Base-by-base conservation (phyloP, 1,284 basidiomycete species). In the Ceratobasidium sp. region DNA sequence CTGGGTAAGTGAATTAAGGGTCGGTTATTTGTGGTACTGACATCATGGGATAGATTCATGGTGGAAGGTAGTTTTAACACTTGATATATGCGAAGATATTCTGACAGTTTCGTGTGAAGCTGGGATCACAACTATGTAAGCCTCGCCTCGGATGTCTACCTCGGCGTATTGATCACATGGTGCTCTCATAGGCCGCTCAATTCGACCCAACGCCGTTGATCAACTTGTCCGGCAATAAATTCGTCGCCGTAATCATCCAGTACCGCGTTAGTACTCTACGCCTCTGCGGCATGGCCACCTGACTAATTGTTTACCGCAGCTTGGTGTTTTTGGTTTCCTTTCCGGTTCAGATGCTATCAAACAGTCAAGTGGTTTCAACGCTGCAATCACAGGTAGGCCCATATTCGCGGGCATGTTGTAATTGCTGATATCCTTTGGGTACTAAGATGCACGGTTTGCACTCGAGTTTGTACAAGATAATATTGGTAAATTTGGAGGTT, bases 161-260 rank as follows among this genome's bases (percentile, higher is more conserved):
- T 41, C 11, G 4, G 36, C 11, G 36, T 6, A 19, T 36, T 33
- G 17, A 36, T 5, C 24, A 22, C 15, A 54, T n/a, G 22, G 1
- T 1, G 24, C 24, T 51, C n/a, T n/a, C n/a, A 27, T 19, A 67
- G 64, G 64, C 64, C 22, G 22, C 17, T 15, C 64, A 67, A 54
- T 67, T 67, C 51, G 64, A 67, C 24, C 64, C 64, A 54, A 67
- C 64, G 14, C 64, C 64, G 15, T 33, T 67, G 9, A 67, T 67
- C 29, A 67, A 67, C 24, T 33, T 67, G 8, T 67, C 64, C 2
- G 51, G 51, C 19, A 67, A 67, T 33, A 67, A 36, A 41, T 67
- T 67, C 33, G 48, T 67, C 22, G 64, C 64, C 9, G 64, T 67
- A 2, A 54, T 67, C 33, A 41, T 67, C 2, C 48, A 67, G 33